Evolutionary conservation across 352 stramenopile genomes (phyloP).

Genomic region (Pythium periplocum): DNA sequence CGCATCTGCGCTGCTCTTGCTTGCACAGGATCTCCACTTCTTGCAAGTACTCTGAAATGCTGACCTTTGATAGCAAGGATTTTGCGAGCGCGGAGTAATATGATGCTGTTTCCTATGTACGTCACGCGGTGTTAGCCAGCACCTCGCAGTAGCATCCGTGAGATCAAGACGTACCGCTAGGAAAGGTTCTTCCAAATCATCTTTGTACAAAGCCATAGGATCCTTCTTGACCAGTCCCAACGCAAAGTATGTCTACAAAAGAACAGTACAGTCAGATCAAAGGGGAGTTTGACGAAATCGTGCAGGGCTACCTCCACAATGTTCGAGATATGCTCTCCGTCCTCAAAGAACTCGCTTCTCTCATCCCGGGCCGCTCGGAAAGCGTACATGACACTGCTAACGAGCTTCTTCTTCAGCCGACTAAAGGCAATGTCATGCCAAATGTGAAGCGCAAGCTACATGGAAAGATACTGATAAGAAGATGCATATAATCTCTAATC

Average conservation of each 20-base stretch:
- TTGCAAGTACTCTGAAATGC: constrained; percentile 70
- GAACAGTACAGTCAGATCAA: neutral
- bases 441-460: constrained; percentile 76
- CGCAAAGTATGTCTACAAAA: constrained; percentile 68
- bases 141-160: neutral
- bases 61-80: constrained; percentile 53
- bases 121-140: too few species aligned
- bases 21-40: constrained; percentile 65
- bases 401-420: constrained; percentile 65
- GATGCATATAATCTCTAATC: neutral
- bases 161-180: constrained; percentile 31
- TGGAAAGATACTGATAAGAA: neutral
- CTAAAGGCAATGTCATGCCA: constrained; percentile 78
- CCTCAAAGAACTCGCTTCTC: constrained; percentile 60
- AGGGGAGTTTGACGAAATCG: too few species aligned
- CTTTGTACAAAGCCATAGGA: constrained; percentile 74
- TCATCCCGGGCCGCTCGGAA: constrained; percentile 48
- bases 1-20: constrained; percentile 77
- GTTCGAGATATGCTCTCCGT: constrained; percentile 59
- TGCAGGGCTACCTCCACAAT: constrained; percentile 49
- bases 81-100: constrained; percentile 71
- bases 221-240: constrained; percentile 71
- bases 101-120: constrained; percentile 43
- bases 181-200: constrained; percentile 71
- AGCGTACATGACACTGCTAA: constrained; percentile 58